Evolutionary conservation across 2,329 filamentous ascomycete species (phyloP).

Genomic region (Madurella mycetomatis): DNA sequence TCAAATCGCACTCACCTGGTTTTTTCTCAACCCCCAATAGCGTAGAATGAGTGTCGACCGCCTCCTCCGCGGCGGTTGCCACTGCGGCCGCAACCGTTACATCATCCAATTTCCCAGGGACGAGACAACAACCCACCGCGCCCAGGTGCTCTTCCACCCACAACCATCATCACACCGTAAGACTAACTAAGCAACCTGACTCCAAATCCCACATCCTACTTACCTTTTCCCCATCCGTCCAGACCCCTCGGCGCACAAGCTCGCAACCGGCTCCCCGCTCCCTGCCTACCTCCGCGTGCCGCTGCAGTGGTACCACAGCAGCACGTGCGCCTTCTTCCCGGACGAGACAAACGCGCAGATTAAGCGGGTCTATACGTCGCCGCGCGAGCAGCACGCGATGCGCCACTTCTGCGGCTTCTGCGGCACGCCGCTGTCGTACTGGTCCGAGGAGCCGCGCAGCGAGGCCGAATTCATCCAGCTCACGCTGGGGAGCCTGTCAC

Average conservation of each 20-base stretch:
- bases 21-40: background rate
- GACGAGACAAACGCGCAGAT: constrained; percentile 70
- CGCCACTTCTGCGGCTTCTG: constrained; percentile 90
- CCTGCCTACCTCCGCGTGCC: constrained; percentile 81
- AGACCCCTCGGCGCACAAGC: constrained; percentile 33
- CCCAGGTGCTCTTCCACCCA: constrained; percentile 72
- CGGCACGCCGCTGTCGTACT: constrained; percentile 78
- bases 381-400: constrained; percentile 53
- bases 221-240: background rate
- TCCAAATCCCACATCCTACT: constrained; percentile 1
- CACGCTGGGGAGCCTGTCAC: constrained; percentile 70
- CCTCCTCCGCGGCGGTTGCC: constrained; percentile 70
- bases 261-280: constrained; percentile 61
- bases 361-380: constrained; percentile 61
- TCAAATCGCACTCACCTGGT: background rate
- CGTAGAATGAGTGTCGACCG: constrained; percentile 43
- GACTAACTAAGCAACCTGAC: constrained; percentile 36
- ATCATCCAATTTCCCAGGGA: constrained; percentile 63
- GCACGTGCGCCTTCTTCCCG: constrained; percentile 68
- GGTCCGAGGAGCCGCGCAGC: constrained; percentile 66
- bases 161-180: constrained; percentile 62
- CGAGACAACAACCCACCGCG: constrained; percentile 41
- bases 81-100: constrained; percentile 83
- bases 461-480: constrained; percentile 78
- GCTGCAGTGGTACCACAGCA: constrained; percentile 72